Evolutionary conservation across 331 rosid species (phyloP).

Genomic region (Spiraea crenata): DNA sequence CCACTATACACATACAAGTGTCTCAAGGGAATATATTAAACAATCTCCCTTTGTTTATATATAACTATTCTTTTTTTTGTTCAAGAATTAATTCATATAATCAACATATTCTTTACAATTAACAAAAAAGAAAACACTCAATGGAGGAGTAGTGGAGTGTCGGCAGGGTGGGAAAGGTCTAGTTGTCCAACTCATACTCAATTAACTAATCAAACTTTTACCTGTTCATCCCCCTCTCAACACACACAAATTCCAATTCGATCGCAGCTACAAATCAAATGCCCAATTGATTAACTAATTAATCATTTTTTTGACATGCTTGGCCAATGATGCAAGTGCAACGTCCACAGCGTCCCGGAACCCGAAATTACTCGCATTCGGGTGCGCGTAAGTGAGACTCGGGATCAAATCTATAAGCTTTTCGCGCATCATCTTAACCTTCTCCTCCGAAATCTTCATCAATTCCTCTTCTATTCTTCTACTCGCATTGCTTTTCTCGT

Average conservation of each 20-base stretch:
- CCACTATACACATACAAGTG: no score
- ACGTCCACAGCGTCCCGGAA: conserved; percentile 67
- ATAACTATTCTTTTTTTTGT: no score
- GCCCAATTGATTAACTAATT: background rate
- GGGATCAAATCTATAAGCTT: conserved; percentile 50
- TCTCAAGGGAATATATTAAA: no score
- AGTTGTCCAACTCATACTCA: no score
- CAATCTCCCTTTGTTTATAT: no score
- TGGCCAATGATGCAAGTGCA: conserved; percentile 33
- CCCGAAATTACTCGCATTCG: conserved; percentile 45
- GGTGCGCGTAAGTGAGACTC: conserved; percentile 54
- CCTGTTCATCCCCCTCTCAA: no score
- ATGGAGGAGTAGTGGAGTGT: no score
- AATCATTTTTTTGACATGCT: conserved; percentile 1
- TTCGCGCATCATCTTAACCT: conserved; percentile 49
- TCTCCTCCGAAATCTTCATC: conserved; percentile 32
- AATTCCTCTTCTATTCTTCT: conserved; percentile 56
- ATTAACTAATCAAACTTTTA: no score
- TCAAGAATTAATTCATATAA: no score
- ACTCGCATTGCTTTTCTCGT: conserved; percentile 47
- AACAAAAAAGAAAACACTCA: no score
- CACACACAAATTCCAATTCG: background rate
- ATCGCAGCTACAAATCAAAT: background rate
- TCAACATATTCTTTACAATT: no score
- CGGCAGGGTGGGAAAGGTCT: no score